Base-by-base conservation (phyloP, 768 basidiomycete genomes). In the Leccinum sublutescens region DNA sequence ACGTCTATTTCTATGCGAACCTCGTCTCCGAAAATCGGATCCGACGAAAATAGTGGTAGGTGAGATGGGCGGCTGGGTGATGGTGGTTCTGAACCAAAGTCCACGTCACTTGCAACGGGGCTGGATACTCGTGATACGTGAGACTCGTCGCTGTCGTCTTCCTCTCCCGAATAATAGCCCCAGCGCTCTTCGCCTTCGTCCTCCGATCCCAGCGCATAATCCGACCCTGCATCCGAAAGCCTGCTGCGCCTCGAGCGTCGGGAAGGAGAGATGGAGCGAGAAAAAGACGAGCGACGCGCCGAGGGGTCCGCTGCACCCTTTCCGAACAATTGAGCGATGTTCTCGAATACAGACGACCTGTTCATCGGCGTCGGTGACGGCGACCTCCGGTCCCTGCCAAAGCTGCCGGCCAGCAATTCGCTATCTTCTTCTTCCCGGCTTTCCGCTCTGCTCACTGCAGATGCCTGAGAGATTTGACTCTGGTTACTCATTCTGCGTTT, bases 151-250 rank as follows among this genome's bases (percentile, higher is more conserved):
- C 78, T 79, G 23, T 85, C 83, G 66, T 88, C 82, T 58, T 82
- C 90, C 67, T 95, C 93, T 23, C 84, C 90, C 3, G 93, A 93
- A n/a, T 88, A 86, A 73, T 94, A 95, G 4, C 93, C 93, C 93
- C 93, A 95, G n/a, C 91, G 82, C 63, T 93, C 90, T 48, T 86
- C 84, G 58, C 77, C 80, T 40, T 85, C 84, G 27, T 83, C 82
- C 3, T 81, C 86, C 11, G 75, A 77, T 29, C 76, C 82, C 5
- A 83, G 62, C 21, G 79, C 85, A 68, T 85, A 74, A 33, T 33
- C 31, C 4, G 31, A 33, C 23, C 78, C 82, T 31, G 75, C 79
- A 19, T 83, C 82, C 14, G 86, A 87, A 52, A 76, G 79, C 54
- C 83, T 71, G 65, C 71, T 68, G n/a, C 81, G 79, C 48, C 80